Evolutionary conservation across 2,329 filamentous ascomycete species (phyloP), one percentile per base, ranked within the genome.

Genomic region (Trichophyton simii): DNA sequence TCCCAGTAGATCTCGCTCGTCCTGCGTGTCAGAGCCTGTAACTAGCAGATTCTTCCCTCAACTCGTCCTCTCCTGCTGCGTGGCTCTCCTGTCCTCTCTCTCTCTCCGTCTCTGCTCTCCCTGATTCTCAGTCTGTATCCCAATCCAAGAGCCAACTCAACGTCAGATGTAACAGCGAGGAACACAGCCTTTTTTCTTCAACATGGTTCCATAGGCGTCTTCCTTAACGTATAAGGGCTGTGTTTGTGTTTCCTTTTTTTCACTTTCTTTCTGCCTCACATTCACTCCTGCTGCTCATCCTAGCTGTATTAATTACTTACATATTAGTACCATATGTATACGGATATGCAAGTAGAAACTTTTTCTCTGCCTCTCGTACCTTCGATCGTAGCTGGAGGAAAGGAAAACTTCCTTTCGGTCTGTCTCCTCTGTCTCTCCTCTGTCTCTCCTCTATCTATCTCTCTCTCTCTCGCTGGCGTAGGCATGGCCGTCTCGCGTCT

Each of bases 241-340:
- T 44, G 38, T n/a, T n/a, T 58, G 9, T 46, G 59, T 59, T 44
- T 64, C 48, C 59, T 28, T 28, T 52, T 61, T 59, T 63, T 57
- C 52, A 38, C 62, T 61, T 61, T 58, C 60, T 63, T 11, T n/a
- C 22, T 38, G 34, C 34, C 34, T 59, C 52, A 38, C 62, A 60
- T 60, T 13, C 57, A 36, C 61, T 48, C 61, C 42, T 60, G 59
- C 58, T 58, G 34, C 28, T 31, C 50, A 54, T 34, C 50, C 50
- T 34, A 54, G 50, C 48, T 22, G 48, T 54, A 54, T 54, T 54
- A 31, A 54, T 54, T 54, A 54, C 48, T 54, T 54, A 54, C 48
- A 54, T 54, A 54, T 54, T 34, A 34, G 48, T 54, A 54, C 48
- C 48, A 54, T 54, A 54, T 54, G 57, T 46, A 54, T 54, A 54